Percentiles rank a stretch among this genome's conserved stretches.
Conservation (phyloP, 1,284 basidiomycete species). For the Boletus semigastroideus region DNA sequence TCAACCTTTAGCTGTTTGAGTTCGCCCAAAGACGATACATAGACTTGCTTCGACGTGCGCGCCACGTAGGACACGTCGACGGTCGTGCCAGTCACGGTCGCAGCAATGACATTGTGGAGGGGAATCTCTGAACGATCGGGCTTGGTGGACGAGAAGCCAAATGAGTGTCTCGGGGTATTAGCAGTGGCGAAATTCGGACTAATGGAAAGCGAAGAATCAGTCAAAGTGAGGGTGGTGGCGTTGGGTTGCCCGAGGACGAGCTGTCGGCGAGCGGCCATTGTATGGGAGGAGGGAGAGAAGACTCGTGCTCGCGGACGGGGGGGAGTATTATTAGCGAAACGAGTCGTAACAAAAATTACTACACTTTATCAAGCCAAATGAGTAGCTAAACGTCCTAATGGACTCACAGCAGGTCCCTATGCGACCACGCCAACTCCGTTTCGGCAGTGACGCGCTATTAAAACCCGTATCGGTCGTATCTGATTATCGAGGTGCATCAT, state of each 20-base stretch:
- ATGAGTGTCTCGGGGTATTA: constrained; percentile 4
- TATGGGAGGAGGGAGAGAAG: background rate
- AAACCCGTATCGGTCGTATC: too few species aligned
- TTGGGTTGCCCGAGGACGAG: constrained; percentile 19
- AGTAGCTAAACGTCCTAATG: too few species aligned
- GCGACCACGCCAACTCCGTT: background rate
- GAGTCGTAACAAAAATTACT: too few species aligned
- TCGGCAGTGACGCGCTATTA: too few species aligned
- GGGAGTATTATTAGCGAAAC: constrained; percentile 5
- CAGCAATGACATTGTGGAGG: constrained; percentile 52
- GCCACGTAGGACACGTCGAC: constrained; percentile 50
- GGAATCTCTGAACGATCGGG: constrained; percentile 32
- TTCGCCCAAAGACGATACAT: too few species aligned
- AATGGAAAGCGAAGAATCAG: constrained; percentile 20
- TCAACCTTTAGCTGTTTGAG: too few species aligned
- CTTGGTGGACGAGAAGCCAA: constrained; percentile 10
- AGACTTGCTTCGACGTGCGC: constrained; percentile 41
- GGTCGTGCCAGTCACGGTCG: constrained; percentile 37
- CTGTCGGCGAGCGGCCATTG: constrained; percentile 21
- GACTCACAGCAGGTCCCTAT: too few species aligned
- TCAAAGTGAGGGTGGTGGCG: constrained; percentile 16
- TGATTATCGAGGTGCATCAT: constrained; percentile 12
- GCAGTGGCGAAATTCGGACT: background rate
- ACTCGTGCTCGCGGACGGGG: background rate
- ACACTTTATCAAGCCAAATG: too few species aligned